phyloP scores from a whole-genome alignment of 345 rosid species.

The Streptanthus diversifolius region DNA sequence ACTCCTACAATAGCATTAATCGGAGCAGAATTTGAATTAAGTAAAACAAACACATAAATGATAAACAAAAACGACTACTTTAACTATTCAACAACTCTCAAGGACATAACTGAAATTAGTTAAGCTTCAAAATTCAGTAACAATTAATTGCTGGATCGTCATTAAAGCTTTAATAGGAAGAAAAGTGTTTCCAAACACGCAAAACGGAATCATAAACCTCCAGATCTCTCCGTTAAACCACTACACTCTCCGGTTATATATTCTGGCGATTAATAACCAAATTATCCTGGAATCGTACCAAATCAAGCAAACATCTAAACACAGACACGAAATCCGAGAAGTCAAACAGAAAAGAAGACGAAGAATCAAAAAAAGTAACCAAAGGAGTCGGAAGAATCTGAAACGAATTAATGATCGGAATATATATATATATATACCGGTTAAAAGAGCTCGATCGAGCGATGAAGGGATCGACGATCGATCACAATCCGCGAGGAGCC shows the following conservation, averaged over 20 bases:
- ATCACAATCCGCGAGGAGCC: background rate
- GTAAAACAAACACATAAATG: background rate
- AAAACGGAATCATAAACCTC: constrained; percentile 15
- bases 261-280: background rate
- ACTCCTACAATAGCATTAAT: constrained; percentile 16
- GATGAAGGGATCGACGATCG: constrained; percentile 24
- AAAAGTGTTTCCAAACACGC: background rate
- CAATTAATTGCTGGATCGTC: background rate
- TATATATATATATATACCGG: background rate
- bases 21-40: background rate
- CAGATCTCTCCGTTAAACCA: constrained; percentile 33
- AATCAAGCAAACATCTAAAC: background rate
- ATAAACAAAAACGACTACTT: background rate
- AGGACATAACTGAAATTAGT: background rate
- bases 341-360: background rate
- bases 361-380: background rate
- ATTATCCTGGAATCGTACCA: background rate
- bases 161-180: background rate
- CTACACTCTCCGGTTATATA: constrained; percentile 1
- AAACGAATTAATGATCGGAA: background rate
- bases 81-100: background rate
- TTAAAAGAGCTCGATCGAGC: constrained; percentile 16
- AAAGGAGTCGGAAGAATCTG: background rate
- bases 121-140: background rate
- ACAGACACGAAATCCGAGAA: background rate